Evolutionary conservation across 371 early-diverging fungal species (phyloP).

Genomic region (Coemansia sp.): DNA sequence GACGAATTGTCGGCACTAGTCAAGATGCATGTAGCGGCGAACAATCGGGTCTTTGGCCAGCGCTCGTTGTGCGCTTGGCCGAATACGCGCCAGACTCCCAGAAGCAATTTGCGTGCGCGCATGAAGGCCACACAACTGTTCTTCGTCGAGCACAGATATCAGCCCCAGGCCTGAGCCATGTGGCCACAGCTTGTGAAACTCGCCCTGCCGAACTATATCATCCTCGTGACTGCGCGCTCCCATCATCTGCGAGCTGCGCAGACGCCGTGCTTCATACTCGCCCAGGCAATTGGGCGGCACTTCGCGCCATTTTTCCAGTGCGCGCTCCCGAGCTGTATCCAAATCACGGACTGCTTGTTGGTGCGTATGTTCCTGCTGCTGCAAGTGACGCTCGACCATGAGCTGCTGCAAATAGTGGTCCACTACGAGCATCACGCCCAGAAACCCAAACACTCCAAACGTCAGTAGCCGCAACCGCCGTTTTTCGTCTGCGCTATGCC

Average conservation of each 20-base stretch:
- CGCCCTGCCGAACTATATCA: slow-evolving; percentile 4
- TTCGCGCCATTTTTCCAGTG: slow-evolving; percentile 34
- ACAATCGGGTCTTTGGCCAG: slow-evolving; percentile 24
- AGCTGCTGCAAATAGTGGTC: slow-evolving; percentile 3
- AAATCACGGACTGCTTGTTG: background rate
- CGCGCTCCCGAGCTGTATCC: slow-evolving; percentile 22
- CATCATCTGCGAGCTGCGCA: background rate
- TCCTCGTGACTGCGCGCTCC: background rate
- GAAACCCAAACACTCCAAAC: slow-evolving; percentile 19
- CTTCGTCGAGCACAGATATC: slow-evolving; percentile 29
- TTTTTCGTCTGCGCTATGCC: slow-evolving; percentile 1
- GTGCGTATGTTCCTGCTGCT: background rate
- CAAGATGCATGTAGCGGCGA: slow-evolving; percentile 11
- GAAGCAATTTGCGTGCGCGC: slow-evolving; percentile 15
- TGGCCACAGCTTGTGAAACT: slow-evolving; percentile 30
- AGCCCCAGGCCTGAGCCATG: slow-evolving; percentile 36
- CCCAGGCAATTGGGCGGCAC: slow-evolving; percentile 26
- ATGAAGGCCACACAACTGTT: slow-evolving; percentile 34
- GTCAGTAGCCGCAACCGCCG: slow-evolving; percentile 1
- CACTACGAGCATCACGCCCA: slow-evolving; percentile 18
- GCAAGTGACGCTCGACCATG: slow-evolving; percentile 13
- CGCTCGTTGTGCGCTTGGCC: slow-evolving; percentile 10
- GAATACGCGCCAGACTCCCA: background rate
- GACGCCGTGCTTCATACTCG: slow-evolving; percentile 25
- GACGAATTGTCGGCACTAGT: too few relatives aligned